phyloP scores from a whole-genome alignment of 768 basidiomycete genomes.

The Lentinula edodes region DNA sequence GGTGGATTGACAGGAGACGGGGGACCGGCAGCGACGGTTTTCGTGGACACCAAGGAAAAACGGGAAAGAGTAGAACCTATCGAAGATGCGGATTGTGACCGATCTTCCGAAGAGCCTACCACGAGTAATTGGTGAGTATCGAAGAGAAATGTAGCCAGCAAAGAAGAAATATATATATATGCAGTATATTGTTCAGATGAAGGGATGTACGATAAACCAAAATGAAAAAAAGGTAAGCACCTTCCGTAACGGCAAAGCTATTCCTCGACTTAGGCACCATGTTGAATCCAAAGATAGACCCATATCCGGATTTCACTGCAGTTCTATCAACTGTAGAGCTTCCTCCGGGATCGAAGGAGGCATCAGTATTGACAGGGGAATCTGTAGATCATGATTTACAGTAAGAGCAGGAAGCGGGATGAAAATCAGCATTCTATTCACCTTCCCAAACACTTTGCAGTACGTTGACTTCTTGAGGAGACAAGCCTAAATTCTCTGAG shows the following conservation, averaged over 20 bases:
- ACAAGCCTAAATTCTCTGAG: background rate
- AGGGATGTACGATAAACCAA: background rate
- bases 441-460: conserved; percentile 5
- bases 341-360: background rate
- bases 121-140: background rate
- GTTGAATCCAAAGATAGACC: conserved; percentile 4
- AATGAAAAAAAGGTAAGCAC: background rate
- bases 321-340: background rate
- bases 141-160: background rate
- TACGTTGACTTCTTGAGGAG: background rate
- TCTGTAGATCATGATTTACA: background rate
- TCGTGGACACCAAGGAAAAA: background rate
- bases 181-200: background rate
- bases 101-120: background rate
- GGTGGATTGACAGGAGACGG: background rate
- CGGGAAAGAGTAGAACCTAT: background rate
- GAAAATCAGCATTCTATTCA: background rate
- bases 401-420: background rate
- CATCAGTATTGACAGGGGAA: background rate
- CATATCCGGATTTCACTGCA: conserved; percentile 3
- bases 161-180: background rate
- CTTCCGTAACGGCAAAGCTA: conserved; percentile 1
- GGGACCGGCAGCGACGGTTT: background rate
- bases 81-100: conserved; percentile 1
- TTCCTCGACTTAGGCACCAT: conserved; percentile 4